Evolutionary conservation across 352 stramenopile genomes (phyloP).

Genomic region (Globisporangium polare): DNA sequence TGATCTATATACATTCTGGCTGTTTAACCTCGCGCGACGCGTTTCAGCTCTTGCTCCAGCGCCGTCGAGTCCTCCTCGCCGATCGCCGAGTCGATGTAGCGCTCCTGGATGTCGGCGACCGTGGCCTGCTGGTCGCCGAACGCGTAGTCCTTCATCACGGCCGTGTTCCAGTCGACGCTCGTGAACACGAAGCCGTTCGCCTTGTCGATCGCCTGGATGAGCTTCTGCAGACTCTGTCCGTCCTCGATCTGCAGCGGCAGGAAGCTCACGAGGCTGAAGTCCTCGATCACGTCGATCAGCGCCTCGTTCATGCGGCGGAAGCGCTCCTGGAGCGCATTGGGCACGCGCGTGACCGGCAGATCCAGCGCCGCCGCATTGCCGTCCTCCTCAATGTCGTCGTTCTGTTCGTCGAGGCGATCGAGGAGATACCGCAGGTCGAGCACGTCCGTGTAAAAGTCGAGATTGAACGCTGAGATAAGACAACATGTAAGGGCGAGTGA

Average conservation of each 20-base stretch:
- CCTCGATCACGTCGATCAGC: slow-evolving; percentile 82
- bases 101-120: slow-evolving; percentile 56
- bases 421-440: slow-evolving; percentile 81
- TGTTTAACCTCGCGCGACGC: slow-evolving; percentile 16
- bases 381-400: slow-evolving; percentile 43
- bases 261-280: slow-evolving; percentile 86
- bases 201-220: slow-evolving; percentile 80
- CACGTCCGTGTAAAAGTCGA: slow-evolving; percentile 88
- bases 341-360: slow-evolving; percentile 23
- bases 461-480: slow-evolving; percentile 56
- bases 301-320: slow-evolving; percentile 84
- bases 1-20: neutral
- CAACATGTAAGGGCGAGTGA: neutral
- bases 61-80: slow-evolving; percentile 24
- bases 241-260: slow-evolving; percentile 79
- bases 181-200: slow-evolving; percentile 82
- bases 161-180: slow-evolving; percentile 72
- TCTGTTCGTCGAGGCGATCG: slow-evolving; percentile 71
- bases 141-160: slow-evolving; percentile 65
- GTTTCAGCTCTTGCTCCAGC: slow-evolving; percentile 33
- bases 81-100: slow-evolving; percentile 46
- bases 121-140: slow-evolving; percentile 53
- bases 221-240: slow-evolving; percentile 49
- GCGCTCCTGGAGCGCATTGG: slow-evolving; percentile 34
- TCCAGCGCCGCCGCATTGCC: slow-evolving; percentile 25